Evolutionary conservation across 805 yeast species (phyloP).

Genomic region (Starmerella powellii): DNA sequence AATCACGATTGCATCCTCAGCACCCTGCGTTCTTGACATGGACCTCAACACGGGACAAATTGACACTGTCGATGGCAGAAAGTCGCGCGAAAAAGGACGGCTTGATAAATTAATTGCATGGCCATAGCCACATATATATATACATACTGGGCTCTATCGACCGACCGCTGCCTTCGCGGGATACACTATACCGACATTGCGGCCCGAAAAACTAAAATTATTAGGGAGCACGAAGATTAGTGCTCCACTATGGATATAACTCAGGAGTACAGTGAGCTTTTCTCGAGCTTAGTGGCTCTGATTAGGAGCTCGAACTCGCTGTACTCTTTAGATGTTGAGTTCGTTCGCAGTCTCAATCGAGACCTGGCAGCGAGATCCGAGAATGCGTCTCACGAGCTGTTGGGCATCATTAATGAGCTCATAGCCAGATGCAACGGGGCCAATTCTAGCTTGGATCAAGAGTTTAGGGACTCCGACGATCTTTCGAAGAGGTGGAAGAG

Average conservation of each 20-base stretch:
- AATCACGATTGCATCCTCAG: conserved; percentile 20
- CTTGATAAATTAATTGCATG: not conserved
- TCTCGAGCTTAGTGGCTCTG: conserved; percentile 42
- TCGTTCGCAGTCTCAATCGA: conserved; percentile 51
- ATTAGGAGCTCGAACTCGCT: conserved; percentile 58
- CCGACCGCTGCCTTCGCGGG: no score
- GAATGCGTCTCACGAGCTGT: conserved; percentile 26
- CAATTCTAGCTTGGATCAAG: conserved; percentile 24
- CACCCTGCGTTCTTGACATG: conserved; percentile 29
- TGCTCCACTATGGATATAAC: conserved; percentile 17
- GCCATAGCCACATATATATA: no score
- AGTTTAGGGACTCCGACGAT: conserved; percentile 34
- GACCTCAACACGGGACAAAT: conserved; percentile 18
- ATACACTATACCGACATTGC: not conserved
- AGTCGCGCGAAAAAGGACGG: conserved; percentile 16
- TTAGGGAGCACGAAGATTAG: not conserved
- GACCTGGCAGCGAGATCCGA: conserved; percentile 35
- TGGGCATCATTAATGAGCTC: conserved; percentile 24
- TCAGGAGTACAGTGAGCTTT: conserved; percentile 20
- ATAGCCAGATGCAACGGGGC: conserved; percentile 19
- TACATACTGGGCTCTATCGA: no score
- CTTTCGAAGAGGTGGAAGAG: conserved; percentile 47
- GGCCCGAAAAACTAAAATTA: not conserved
- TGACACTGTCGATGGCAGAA: conserved; percentile 20
- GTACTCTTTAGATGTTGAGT: conserved; percentile 70